Base-by-base conservation (phyloP, 164 flowering plant genomes). In the Euptelea pleiosperma region DNA sequence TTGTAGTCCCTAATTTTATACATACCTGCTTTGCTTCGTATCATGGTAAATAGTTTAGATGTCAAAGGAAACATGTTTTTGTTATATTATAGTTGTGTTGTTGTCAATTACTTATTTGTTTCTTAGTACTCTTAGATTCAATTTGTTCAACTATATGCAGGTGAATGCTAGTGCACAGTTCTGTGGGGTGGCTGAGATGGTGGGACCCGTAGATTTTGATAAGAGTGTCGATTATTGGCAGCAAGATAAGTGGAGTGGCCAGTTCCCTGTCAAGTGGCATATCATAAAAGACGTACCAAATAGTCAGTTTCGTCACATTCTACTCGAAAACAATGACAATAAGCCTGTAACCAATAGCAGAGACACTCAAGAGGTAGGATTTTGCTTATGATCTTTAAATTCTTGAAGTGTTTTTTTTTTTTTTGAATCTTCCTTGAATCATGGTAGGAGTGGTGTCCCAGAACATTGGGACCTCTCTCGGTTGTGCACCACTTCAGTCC, bases 341-440 rank as follows among this genome's bases (percentile, higher is more conserved):
- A 92, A 89, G 82, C 98, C 98, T 42, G 98, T 92, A 21, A 92
- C 97, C 25, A 87, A 89, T 74, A 89, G 98, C 55, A 77, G 98
- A 53, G 98, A 92, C 67, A 85, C 98, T 30, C 98, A 92, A 55
- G 96, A 92, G 96, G 96, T 91, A 73, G n/a, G 40, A 41, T 5
- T 50, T 33, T 29, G 16, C 41, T 36, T 47, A 21, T 4, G 15
- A 54, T 44, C 34, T 43, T 1, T 35, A 21, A 2, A 30, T 19
- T 44, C 45, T 54, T 9, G 6, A 18, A 1, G 7, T 29, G 18
- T 2, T 7, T 2, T n/a, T 0, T 33, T 52, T 5, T 11, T 16
- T 16, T 9, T n/a, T n/a, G n/a, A n/a, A 28, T 49, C 2, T 49
- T 15, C 30, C 55, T 30, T n/a, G n/a, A n/a, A n/a, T n/a, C n/a